Conservation (phyloP, 495 filamentous ascomycete species). For the Oleoguttula mirabilis region DNA sequence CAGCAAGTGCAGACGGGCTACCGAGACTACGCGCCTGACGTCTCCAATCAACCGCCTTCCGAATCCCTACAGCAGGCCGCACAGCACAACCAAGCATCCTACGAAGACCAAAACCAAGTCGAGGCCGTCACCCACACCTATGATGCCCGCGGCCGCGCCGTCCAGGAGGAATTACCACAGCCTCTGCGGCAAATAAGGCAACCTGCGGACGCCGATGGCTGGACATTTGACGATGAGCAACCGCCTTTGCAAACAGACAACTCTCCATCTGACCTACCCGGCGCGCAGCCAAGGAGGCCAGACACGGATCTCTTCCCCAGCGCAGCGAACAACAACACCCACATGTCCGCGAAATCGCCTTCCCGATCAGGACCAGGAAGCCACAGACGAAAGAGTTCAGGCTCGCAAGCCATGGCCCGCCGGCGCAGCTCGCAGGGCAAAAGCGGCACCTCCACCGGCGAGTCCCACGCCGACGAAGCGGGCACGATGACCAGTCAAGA, state of each 20-base stretch:
- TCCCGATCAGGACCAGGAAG: constrained; percentile 51
- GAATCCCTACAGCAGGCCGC: constrained; percentile 5
- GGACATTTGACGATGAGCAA: constrained; percentile 77
- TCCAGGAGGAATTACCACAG: constrained; percentile 36
- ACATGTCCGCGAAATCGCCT: constrained; percentile 58
- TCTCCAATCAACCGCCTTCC: not conserved
- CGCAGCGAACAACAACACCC: constrained; percentile 46
- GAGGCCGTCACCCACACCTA: constrained; percentile 45
- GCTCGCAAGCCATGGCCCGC: constrained; percentile 38
- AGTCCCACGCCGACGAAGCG: constrained; percentile 26
- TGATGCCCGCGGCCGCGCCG: constrained; percentile 43
- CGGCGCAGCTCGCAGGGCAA: constrained; percentile 47
- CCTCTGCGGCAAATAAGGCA: constrained; percentile 7
- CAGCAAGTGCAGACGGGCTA: constrained; percentile 2
- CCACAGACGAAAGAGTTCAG: constrained; percentile 72
- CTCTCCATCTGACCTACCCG: constrained; percentile 35
- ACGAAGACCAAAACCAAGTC: constrained; percentile 41
- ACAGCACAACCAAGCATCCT: not conserved
- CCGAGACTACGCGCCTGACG: constrained; percentile 4
- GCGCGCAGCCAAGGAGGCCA: constrained; percentile 48
- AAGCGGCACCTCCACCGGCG: constrained; percentile 11
- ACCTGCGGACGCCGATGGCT: constrained; percentile 51
- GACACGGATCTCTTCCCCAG: constrained; percentile 79
- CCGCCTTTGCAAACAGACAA: constrained; percentile 33
- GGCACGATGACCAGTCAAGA: constrained; percentile 41